These are phyloP conservation scores for Arthroderma sp. DNA, from an alignment of 2,329 filamentous ascomycete genomes.

Conservation along the genomic window DNA sequence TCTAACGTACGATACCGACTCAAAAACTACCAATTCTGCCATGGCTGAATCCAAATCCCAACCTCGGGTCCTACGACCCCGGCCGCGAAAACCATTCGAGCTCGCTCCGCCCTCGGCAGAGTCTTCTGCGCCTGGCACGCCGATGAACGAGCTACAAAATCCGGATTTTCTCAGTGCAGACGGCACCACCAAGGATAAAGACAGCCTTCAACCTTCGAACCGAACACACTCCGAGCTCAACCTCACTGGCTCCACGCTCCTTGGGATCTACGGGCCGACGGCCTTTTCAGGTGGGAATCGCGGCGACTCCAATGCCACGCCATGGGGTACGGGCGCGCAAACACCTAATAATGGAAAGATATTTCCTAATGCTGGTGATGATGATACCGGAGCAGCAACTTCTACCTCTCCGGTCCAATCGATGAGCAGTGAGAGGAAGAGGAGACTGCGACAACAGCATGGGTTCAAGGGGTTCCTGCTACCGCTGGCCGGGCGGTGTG, in stretches of 20 bases:
- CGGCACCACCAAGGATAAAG: constrained; percentile 15
- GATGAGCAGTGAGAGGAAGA: not conserved
- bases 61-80: constrained; percentile 7
- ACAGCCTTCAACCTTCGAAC: constrained; percentile 37
- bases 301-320: constrained; percentile 35
- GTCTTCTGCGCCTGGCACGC: constrained; percentile 26
- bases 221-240: constrained; percentile 71
- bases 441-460: not conserved
- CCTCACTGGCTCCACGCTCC: constrained; percentile 76
- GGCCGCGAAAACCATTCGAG: constrained; percentile 7
- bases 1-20: not conserved
- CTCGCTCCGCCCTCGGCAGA: constrained; percentile 10
- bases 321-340: constrained; percentile 66
- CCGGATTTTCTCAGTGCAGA: constrained; percentile 11
- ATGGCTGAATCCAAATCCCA: constrained; percentile 14
- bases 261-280: constrained; percentile 73
- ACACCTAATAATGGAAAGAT: constrained; percentile 40
- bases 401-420: not conserved
- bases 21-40: constrained; percentile 5
- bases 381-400: no score
- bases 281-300: constrained; percentile 32
- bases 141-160: constrained; percentile 2
- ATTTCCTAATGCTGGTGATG: no score
- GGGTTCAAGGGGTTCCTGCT: constrained; percentile 26
- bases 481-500: constrained; percentile 44